A percentile compares a stretch with the other conserved stretches of the same genome.
phyloP scores from a whole-genome alignment of 2,329 filamentous ascomycete species.

The Exserohilum turcica region DNA sequence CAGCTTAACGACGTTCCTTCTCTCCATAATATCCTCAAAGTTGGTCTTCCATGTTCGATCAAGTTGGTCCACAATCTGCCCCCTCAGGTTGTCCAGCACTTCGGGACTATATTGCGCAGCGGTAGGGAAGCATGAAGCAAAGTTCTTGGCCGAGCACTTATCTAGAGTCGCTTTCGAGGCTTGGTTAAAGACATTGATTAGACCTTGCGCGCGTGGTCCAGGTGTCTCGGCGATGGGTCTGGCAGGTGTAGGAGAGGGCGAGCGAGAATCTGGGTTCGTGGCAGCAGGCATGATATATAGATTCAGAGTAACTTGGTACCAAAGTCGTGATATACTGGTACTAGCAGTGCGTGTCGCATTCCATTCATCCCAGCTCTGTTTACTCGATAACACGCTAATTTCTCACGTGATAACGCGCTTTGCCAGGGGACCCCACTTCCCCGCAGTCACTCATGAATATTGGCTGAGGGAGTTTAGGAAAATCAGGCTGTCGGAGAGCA shows the following conservation, averaged over 20 bases:
- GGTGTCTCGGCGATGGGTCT: constrained; percentile 61
- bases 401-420: constrained; percentile 20
- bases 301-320: not conserved
- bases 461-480: no score
- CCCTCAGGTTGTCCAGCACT: constrained; percentile 61
- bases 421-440: constrained; percentile 6
- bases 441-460: not conserved
- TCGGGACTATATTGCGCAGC: constrained; percentile 62
- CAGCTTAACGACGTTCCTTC: constrained; percentile 61
- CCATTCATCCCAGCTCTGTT: constrained; percentile 13
- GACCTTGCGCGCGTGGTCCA: constrained; percentile 63
- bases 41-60: constrained; percentile 62
- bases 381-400: constrained; percentile 21
- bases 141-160: constrained; percentile 65
- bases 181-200: constrained; percentile 65
- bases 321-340: not conserved
- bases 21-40: constrained; percentile 64
- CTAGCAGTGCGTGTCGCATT: not conserved
- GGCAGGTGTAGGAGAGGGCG: constrained; percentile 58
- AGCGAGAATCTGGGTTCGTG: constrained; percentile 41
- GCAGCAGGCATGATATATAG: constrained; percentile 36
- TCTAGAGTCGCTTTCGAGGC: constrained; percentile 65
- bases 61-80: constrained; percentile 63
- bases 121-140: constrained; percentile 67
- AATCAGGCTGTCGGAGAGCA: no score